These are phyloP conservation scores for Thermothielavioides terrestris DNA, from an alignment of 495 filamentous ascomycete species.

Conservation along the genomic window DNA sequence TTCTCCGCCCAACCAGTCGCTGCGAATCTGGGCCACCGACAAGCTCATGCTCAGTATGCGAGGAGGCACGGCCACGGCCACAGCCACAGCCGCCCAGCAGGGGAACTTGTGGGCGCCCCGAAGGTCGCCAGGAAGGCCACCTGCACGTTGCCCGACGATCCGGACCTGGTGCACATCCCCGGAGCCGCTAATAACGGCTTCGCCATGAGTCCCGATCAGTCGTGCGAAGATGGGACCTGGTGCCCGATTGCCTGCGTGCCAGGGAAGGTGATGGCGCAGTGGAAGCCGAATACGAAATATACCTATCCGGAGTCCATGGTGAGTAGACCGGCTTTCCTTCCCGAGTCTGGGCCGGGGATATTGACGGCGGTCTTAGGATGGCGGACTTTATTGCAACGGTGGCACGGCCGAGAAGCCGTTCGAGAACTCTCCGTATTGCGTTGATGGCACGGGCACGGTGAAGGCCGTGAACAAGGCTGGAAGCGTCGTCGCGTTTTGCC, in stretches of 20 bases:
- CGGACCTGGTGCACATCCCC: conserved; percentile 61
- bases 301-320: conserved; percentile 67
- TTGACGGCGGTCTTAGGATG: conserved; percentile 48
- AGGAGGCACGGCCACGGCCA: conserved; percentile 30
- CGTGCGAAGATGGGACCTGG: conserved; percentile 58
- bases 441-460: conserved; percentile 59
- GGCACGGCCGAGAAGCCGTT: conserved; percentile 67
- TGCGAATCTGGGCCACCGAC: conserved; percentile 23
- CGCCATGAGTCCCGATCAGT: conserved; percentile 73
- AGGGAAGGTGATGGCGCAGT: conserved; percentile 71
- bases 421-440: conserved; percentile 58
- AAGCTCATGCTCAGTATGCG: conserved; percentile 19
- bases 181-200: conserved; percentile 61
- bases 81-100: conserved; percentile 19
- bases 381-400: conserved; percentile 66
- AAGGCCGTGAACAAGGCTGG: conserved; percentile 54
- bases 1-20: conserved; percentile 27
- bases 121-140: conserved; percentile 34
- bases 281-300: conserved; percentile 64
- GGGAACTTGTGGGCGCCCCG: conserved; percentile 16
- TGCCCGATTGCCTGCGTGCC: conserved; percentile 74
- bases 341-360: not conserved
- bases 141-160: conserved; percentile 60
- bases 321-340: conserved; percentile 22
- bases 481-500: conserved; percentile 62